phyloP scores from a whole-genome alignment of 176 grass and related monocot species.

The Eragrostis nindensis region DNA sequence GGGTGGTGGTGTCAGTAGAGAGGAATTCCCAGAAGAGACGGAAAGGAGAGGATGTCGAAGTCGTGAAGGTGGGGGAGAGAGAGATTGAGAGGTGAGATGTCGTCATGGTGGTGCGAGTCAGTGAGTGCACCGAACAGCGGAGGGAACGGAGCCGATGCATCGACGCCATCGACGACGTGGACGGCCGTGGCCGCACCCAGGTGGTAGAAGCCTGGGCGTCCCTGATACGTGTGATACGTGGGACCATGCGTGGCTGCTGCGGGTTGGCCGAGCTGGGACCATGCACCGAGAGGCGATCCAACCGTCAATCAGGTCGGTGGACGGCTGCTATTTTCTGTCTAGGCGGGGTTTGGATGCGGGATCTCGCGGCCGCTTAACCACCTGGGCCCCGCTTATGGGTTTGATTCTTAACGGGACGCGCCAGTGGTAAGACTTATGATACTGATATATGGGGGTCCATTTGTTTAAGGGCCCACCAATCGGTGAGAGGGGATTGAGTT shows the following conservation, averaged over 20 bases:
- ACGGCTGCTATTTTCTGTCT: neutral
- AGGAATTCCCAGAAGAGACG: no score
- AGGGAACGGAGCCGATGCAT: neutral
- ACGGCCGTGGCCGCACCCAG: slow-evolving; percentile 2
- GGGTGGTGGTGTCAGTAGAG: neutral
- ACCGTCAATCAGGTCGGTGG: neutral
- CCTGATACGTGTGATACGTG: neutral
- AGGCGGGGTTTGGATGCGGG: neutral
- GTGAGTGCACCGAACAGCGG: neutral
- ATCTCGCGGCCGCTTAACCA: neutral
- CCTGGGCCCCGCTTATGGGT: slow-evolving; percentile 2
- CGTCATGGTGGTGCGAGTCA: slow-evolving; percentile 52
- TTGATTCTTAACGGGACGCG: neutral
- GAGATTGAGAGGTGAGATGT: neutral
- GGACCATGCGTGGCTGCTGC: neutral
- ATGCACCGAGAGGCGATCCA: fast-evolving
- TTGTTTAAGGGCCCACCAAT: fast-evolving
- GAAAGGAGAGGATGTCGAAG: neutral
- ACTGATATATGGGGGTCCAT: neutral
- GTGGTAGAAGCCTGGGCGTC: fast-evolving
- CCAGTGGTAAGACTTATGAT: fast-evolving
- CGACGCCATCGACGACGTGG: slow-evolving; percentile 22
- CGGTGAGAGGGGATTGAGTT: neutral
- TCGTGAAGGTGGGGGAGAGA: neutral
- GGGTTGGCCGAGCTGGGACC: neutral